Percentiles rank a stretch among this genome's conserved stretches.
Conservation (phyloP, 805 yeast genomes). For the Metschnikowia cubensis region DNA sequence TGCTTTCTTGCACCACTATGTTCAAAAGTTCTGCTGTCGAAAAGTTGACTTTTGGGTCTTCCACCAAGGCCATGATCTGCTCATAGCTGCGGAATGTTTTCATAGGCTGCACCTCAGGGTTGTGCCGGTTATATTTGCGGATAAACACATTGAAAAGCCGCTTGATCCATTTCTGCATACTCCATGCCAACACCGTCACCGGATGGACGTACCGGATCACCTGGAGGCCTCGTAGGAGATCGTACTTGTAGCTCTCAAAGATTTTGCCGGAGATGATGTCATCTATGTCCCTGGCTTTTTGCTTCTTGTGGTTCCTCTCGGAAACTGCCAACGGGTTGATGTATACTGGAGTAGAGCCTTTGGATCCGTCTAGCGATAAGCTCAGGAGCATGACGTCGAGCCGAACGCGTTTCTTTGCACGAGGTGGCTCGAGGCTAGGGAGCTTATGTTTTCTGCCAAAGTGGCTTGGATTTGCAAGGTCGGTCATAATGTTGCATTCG, state of each 20-base stretch:
- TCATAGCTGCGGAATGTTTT: conserved; percentile 21
- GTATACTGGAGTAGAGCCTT: conserved; percentile 1
- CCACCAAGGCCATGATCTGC: conserved; percentile 23
- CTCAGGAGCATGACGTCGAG: conserved; percentile 28
- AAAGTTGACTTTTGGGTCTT: conserved; percentile 17
- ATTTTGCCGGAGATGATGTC: conserved; percentile 23
- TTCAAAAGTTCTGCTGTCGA: conserved; percentile 21
- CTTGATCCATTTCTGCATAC: conserved; percentile 34
- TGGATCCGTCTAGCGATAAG: conserved; percentile 18
- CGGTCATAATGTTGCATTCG: conserved; percentile 1
- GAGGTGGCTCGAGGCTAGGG: background rate
- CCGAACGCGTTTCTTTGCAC: conserved; percentile 23
- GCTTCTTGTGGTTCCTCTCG: conserved; percentile 3
- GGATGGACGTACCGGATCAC: conserved; percentile 26
- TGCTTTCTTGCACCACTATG: conserved; percentile 27
- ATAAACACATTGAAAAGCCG: conserved; percentile 35
- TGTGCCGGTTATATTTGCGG: conserved; percentile 23
- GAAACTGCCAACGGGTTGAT: conserved; percentile 13
- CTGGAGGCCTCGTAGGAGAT: conserved; percentile 17
- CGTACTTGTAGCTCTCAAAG: conserved; percentile 20
- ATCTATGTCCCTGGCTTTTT: conserved; percentile 13
- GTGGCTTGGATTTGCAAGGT: background rate
- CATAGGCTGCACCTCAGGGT: conserved; percentile 8
- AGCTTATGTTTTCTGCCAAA: background rate
- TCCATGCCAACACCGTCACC: conserved; percentile 22